Evolutionary conservation across 1,284 basidiomycete genomes (phyloP), one percentile per base, ranked within the genome.

Genomic region (Pterulicium gracile): DNA sequence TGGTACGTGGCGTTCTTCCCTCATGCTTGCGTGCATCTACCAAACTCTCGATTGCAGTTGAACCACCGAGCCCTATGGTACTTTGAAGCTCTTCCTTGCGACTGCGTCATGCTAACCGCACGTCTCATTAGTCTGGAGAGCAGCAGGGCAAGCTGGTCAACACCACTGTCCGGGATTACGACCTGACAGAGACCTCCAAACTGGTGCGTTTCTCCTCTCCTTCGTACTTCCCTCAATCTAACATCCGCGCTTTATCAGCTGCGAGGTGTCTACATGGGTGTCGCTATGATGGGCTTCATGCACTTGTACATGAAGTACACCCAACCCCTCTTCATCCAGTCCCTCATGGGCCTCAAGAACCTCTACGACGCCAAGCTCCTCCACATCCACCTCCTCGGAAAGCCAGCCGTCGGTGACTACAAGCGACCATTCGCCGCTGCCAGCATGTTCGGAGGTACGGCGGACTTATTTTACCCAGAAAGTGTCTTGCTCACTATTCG

Each of bases 101-200:
- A 27, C 41, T 13, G 4, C 3, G n/a, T 2, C 45, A 12, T 20
- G 14, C 4, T 24, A 3, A 17, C 14, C 24, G 4, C 51, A 49
- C 51, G 18, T 23, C 24, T 32, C 5, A 35, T 18, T 53, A 87
- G 85, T 76, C 79, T 15, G 64, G 79, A 52, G 84, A 88, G 49
- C 76, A 81, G 3, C 43, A 47, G 18, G 84, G 85, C 36, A 77
- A 86, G 59, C 76, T 95, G 4, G 77, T 94, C 21, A 91, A 87
- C n/a, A 96, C 92, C 4, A 98, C 94, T 18, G 80, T 92, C 50
- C 75, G 81, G 49, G 95, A 98, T 61, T 98, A 98, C 56, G 94
- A 98, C 65, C 78, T 97, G 13, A 67, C 74, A 3, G 88, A 98
- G 63, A 79, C 80, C 2, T 86, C 84, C 48, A 93, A 96, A 73